A percentile compares a stretch with the other conserved stretches of the same genome.
phyloP scores from a whole-genome alignment of 768 basidiomycete genomes.

The Lactifluus volemus region DNA sequence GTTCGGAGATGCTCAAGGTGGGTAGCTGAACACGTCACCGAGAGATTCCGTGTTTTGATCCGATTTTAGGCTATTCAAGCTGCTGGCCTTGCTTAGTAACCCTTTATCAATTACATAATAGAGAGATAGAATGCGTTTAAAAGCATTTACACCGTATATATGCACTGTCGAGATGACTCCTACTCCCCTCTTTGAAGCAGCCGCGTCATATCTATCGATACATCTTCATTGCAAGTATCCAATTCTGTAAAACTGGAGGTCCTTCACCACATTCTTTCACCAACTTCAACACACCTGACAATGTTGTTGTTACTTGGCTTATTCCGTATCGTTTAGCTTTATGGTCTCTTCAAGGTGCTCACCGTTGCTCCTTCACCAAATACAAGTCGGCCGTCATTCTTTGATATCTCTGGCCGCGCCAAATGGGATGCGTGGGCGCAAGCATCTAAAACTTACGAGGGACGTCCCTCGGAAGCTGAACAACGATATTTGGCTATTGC shows the following conservation, averaged over 20 bases:
- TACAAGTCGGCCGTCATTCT: constrained; percentile 57
- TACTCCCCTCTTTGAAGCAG: constrained; percentile 43
- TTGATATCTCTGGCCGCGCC: constrained; percentile 70
- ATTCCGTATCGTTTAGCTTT: constrained; percentile 42
- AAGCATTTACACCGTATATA: neutral
- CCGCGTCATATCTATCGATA: constrained; percentile 57
- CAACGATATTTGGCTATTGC: constrained; percentile 62
- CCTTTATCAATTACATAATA: constrained; percentile 32
- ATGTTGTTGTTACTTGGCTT: constrained; percentile 3
- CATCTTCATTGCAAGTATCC: constrained; percentile 49
- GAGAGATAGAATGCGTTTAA: no score
- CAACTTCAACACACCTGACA: constrained; percentile 14
- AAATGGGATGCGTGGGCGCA: constrained; percentile 83
- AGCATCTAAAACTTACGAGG: constrained; percentile 40
- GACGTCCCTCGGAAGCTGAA: constrained; percentile 43
- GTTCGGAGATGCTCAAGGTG: constrained; percentile 81
- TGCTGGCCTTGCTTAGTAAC: constrained; percentile 52
- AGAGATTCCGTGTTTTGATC: constrained; percentile 6
- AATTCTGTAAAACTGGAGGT: constrained; percentile 71
- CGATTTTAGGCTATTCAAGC: constrained; percentile 62
- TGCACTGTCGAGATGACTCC: constrained; percentile 20
- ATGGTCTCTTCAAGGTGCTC: constrained; percentile 73
- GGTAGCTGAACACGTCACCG: constrained; percentile 14
- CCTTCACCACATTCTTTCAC: constrained; percentile 21
- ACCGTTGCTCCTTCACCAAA: constrained; percentile 50